Base-by-base conservation (phyloP, 331 rosid genomes). In the Stylosanthes scabra region DNA sequence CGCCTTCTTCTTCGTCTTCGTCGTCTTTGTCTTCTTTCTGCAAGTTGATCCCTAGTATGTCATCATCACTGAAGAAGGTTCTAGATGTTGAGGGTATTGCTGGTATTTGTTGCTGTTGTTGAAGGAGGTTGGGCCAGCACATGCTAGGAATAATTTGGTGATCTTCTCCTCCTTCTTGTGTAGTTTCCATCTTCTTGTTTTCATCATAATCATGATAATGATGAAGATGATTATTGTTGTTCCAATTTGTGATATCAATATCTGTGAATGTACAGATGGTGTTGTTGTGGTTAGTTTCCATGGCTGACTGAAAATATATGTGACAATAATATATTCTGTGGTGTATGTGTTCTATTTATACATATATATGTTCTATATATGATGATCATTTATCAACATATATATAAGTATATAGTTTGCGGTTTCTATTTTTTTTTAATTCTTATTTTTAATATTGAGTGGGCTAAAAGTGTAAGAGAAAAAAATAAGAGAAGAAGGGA, bases 251-350 rank as follows among this genome's bases (percentile, higher is more conserved):
- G 58, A 8, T 50, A 16, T 11, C 15, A n/a, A n/a, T 2, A 20
- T 70, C 47, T 54, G 42, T 63, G 69, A 63, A 65, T 42, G 62
- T 54, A 34, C 39, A 34, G 4, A 34, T 34, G 6, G 39, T 34
- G 39, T 34, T 34, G 39, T 63, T 58, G 9, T 61, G 74, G 52
- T 68, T 78, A 60, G 46, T 47, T 42, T 82, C 85, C 85, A 82
- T 81, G 52, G 1, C 39, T 3, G 39, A 6, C 39, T 1, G 74
- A 5, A 34, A 34, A 34, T 34, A 34, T 34, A 34, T 34, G 39
- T 20, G 25, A 20, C 39, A 0, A 34, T 4, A 34, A 34, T 34
- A 34, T 34, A 34, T 34, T 34, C 3, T 34, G 6, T 34, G 39
- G 39, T 34, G 39, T 34, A 34, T 34, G 4, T 6, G 4, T 3